Evolutionary conservation across 768 basidiomycete genomes (phyloP).

Genomic region (Baorangia bicolor): DNA sequence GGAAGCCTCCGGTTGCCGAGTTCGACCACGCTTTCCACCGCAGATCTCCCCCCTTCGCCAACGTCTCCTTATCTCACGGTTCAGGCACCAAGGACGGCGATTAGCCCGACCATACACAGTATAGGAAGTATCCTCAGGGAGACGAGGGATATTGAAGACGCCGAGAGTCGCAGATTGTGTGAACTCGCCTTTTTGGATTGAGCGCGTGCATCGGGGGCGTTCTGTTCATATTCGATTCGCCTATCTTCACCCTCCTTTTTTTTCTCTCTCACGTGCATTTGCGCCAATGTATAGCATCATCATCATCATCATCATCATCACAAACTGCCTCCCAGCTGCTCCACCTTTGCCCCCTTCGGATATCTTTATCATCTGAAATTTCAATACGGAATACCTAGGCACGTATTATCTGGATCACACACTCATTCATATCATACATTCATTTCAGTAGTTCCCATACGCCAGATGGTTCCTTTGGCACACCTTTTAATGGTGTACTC

Average conservation of each 20-base stretch:
- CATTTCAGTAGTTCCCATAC: constrained; percentile 6
- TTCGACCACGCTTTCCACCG: constrained; percentile 18
- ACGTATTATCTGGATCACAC: constrained; percentile 8
- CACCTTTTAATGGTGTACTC: constrained; percentile 4
- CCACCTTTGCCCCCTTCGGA: neutral
- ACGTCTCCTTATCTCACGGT: constrained; percentile 11
- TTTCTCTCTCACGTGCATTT: constrained; percentile 2
- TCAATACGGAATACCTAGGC: constrained; percentile 1
- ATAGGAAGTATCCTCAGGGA: constrained; percentile 54
- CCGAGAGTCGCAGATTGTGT: constrained; percentile 65
- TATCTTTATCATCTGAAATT: constrained; percentile 8
- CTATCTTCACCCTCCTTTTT: neutral
- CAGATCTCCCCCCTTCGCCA: constrained; percentile 40
- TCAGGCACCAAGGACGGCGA: constrained; percentile 37
- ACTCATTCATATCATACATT: constrained; percentile 11
- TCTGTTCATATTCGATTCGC: neutral
- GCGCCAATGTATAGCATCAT: constrained; percentile 1
- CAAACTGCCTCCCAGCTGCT: neutral
- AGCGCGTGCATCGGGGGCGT: constrained; percentile 13
- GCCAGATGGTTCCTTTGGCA: neutral
- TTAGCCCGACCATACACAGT: constrained; percentile 60
- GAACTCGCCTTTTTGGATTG: constrained; percentile 66
- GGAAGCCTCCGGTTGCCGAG: constrained; percentile 30
- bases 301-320: neutral
- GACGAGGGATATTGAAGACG: constrained; percentile 57